Conservation (phyloP, 2,329 filamentous ascomycete genomes). For the Colletotrichum horii region DNA sequence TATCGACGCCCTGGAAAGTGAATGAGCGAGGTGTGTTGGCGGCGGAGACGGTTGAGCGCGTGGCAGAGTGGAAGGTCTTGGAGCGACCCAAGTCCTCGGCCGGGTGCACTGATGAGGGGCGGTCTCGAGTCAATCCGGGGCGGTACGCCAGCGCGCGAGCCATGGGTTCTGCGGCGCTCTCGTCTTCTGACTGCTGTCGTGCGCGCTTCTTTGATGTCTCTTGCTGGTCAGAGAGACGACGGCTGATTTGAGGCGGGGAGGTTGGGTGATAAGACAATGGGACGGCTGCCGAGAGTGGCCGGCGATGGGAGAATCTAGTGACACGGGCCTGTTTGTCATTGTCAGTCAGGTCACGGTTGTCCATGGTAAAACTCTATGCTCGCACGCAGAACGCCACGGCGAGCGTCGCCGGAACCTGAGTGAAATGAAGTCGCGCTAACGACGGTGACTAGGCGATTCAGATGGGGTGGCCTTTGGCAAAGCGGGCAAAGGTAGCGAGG, state of each 20-base stretch:
- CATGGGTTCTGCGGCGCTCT: slow-evolving; percentile 42
- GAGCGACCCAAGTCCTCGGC: slow-evolving; percentile 40
- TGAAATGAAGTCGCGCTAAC: slow-evolving; percentile 17
- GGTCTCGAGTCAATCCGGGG: slow-evolving; percentile 43
- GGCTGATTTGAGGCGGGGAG: slow-evolving; percentile 55
- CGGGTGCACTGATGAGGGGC: slow-evolving; percentile 42
- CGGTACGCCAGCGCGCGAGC: slow-evolving; percentile 52
- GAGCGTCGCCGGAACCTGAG: background rate
- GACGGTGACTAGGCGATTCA: background rate
- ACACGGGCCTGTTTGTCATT: slow-evolving; percentile 49
- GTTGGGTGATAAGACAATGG: slow-evolving; percentile 50
- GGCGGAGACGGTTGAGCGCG: slow-evolving; percentile 33
- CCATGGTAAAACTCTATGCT: background rate
- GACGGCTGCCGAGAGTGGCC: slow-evolving; percentile 58
- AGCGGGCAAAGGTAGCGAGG: background rate
- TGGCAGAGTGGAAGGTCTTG: slow-evolving; percentile 32
- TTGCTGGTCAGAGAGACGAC: slow-evolving; percentile 63
- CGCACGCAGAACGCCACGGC: background rate
- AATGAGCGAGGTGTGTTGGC: slow-evolving; percentile 56
- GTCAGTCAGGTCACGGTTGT: slow-evolving; percentile 27
- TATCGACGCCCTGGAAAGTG: slow-evolving; percentile 57
- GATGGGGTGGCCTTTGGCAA: background rate
- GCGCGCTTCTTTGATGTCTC: slow-evolving; percentile 46
- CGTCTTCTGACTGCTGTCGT: slow-evolving; percentile 43
- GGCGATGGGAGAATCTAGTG: slow-evolving; percentile 50